Percentiles rank a stretch among this genome's conserved stretches.
These are phyloP conservation scores for Apiosordaria backusii DNA, from an alignment of 495 filamentous ascomycete genomes.

Conservation along the genomic window DNA sequence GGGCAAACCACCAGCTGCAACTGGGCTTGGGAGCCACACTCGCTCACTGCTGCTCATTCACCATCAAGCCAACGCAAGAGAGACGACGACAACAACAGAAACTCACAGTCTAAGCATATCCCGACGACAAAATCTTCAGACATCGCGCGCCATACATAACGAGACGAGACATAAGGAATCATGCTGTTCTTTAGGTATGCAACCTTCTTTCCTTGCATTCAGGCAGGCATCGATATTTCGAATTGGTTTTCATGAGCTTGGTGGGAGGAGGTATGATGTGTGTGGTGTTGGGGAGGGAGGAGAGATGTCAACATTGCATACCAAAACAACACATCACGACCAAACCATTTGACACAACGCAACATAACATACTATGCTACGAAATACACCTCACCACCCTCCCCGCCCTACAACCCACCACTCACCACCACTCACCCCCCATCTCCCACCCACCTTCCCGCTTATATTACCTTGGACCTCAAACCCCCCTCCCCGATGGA, in stretches of 20 bases:
- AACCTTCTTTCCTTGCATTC: not conserved
- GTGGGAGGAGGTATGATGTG: not conserved
- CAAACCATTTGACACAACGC: too few relatives aligned
- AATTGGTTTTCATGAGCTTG: not conserved
- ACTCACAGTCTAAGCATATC: not conserved
- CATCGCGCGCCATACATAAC: not conserved
- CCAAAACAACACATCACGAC: not conserved
- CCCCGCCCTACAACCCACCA: not conserved
- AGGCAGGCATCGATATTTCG: not conserved
- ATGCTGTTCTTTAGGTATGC: conserved; percentile 62
- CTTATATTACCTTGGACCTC: too few relatives aligned
- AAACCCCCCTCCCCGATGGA: not conserved
- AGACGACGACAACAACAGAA: not conserved
- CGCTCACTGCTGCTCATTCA: not conserved
- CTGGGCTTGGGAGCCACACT: not conserved
- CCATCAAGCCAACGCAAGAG: not conserved
- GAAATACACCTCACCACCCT: not conserved
- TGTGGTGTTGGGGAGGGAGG: not conserved
- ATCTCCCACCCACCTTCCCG: too few relatives aligned
- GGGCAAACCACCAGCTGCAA: not conserved
- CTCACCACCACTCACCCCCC: not conserved
- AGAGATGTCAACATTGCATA: not conserved
- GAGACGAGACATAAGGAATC: conserved; percentile 1
- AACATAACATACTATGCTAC: not conserved
- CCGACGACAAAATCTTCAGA: not conserved